Percentiles rank a stretch among this genome's conserved stretches.
These are phyloP conservation scores for Dovyalis caffra DNA, from an alignment of 345 rosid genomes.

Conservation along the genomic window DNA sequence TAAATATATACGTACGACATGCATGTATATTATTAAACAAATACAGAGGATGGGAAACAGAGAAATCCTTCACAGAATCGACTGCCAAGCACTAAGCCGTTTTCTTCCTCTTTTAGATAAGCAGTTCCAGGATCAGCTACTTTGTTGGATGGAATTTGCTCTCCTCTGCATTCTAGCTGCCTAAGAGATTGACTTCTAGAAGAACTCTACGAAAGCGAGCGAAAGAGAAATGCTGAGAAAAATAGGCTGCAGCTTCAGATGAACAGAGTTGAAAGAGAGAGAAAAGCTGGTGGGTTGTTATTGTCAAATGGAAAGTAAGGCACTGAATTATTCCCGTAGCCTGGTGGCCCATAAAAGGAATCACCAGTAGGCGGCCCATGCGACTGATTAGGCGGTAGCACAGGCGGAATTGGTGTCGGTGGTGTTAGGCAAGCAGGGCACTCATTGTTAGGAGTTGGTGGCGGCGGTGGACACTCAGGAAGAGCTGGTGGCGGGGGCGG, in stretches of 20 bases:
- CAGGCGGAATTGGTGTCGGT: constrained; percentile 1
- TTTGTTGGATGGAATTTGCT: not conserved
- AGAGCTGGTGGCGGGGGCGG: not conserved
- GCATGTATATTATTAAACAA: too few species aligned
- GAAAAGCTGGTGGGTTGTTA: not conserved
- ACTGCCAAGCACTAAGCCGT: too few species aligned
- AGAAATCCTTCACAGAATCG: too few species aligned
- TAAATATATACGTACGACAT: too few species aligned
- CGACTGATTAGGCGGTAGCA: not conserved
- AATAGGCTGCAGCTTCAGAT: not conserved
- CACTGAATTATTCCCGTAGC: constrained; percentile 3
- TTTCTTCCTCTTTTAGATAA: too few species aligned
- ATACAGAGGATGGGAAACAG: too few species aligned
- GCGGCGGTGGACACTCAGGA: constrained; percentile 9
- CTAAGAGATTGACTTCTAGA: not conserved
- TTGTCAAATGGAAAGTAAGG: constrained; percentile 1
- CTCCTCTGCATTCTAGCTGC: not conserved
- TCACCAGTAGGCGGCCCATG: not conserved
- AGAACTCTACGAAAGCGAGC: not conserved
- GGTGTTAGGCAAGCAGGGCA: not conserved
- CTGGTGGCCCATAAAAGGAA: constrained; percentile 11
- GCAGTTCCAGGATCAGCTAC: not conserved
- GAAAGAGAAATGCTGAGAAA: not conserved
- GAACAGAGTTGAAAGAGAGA: not conserved
- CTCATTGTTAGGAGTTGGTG: constrained; percentile 3